These are phyloP conservation scores for Blastobotrys illinoisensis DNA, from an alignment of 1,139 yeast species.

Conservation along the genomic window DNA sequence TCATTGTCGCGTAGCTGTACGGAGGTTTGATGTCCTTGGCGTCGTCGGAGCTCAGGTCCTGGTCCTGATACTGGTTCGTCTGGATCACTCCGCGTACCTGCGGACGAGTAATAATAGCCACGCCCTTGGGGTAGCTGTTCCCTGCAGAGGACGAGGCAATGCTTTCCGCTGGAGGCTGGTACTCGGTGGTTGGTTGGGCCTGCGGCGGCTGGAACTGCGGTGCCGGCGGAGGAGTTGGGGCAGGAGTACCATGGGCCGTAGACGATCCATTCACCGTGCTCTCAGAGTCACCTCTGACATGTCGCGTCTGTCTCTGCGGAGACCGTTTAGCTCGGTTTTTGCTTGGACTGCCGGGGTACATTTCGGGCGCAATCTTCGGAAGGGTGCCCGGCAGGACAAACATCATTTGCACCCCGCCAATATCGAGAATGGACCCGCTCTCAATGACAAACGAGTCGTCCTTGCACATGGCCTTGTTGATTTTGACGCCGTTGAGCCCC, in stretches of 20 bases:
- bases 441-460: slow-evolving; percentile 48
- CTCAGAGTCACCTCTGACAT: not conserved
- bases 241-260: not conserved
- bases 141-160: not conserved
- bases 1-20: slow-evolving; percentile 95
- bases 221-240: not conserved
- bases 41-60: slow-evolving; percentile 81
- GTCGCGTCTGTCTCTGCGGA: not conserved
- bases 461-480: slow-evolving; percentile 56
- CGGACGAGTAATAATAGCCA: slow-evolving; percentile 37
- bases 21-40: slow-evolving; percentile 95
- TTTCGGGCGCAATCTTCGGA: slow-evolving; percentile 40
- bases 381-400: slow-evolving; percentile 88
- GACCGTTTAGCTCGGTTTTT: not conserved
- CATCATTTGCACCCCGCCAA: slow-evolving; percentile 99
- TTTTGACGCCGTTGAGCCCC: slow-evolving; percentile 91
- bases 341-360: slow-evolving; percentile 1
- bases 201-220: not conserved
- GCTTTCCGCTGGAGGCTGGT: not conserved
- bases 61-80: slow-evolving; percentile 31
- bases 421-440: slow-evolving; percentile 84
- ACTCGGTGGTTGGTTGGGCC: not conserved
- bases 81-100: slow-evolving; percentile 31
- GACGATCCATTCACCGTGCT: not conserved
- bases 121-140: slow-evolving; percentile 34